Conservation (phyloP, 116 monocot genomes). For the Dioscorea cayenensis region DNA sequence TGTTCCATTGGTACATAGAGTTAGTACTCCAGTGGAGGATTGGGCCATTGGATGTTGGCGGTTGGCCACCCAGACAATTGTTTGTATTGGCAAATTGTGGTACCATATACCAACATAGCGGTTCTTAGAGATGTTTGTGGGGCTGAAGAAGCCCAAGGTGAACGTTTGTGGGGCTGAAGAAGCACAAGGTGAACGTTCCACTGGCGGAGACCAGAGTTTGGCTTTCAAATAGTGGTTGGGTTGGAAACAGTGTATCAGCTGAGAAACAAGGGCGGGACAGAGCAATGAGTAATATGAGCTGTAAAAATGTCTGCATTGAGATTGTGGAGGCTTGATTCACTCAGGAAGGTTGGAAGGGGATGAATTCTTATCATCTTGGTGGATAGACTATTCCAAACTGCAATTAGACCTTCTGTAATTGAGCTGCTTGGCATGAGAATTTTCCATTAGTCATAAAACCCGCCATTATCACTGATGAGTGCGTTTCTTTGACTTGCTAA, state of each 20-base stretch:
- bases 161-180: not conserved
- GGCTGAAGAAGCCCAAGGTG: conserved; percentile 5
- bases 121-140: not conserved
- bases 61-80: conserved; percentile 15
- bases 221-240: not conserved
- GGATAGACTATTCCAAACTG: no score
- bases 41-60: not conserved
- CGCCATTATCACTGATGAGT: no score
- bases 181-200: conserved; percentile 2
- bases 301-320: no score
- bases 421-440: no score
- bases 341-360: no score
- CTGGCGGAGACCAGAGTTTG: not conserved
- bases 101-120: conserved; percentile 18
- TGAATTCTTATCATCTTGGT: no score
- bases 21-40: not conserved
- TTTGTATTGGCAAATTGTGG: not conserved
- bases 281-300: no score
- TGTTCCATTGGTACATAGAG: not conserved
- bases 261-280: no score
- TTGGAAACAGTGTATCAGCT: not conserved
- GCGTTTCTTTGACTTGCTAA: no score
- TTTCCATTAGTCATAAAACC: no score
- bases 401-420: no score
- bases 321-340: no score